phyloP scores from a whole-genome alignment of 1,284 basidiomycete species.

The Ceratobasidium sp. region DNA sequence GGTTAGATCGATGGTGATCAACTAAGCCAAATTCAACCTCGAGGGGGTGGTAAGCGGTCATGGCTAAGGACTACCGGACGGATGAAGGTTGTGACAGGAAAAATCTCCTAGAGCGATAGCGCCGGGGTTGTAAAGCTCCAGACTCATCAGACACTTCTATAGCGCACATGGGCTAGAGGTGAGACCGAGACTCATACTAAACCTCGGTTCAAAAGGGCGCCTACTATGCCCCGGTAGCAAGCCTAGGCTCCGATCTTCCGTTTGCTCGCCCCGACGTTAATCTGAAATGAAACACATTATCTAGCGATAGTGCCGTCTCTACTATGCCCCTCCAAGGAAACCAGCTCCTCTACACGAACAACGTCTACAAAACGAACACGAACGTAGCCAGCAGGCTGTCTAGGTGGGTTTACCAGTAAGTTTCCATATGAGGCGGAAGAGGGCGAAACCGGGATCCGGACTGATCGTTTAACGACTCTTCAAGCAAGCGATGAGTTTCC shows the following conservation, averaged over 20 bases:
- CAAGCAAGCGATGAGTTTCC: constrained; percentile 5
- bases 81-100: no score
- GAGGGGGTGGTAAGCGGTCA: constrained; percentile 7
- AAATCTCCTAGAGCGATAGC: background rate
- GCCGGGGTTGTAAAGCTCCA: background rate
- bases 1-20: background rate
- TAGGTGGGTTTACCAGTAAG: background rate
- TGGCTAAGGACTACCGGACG: background rate
- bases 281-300: background rate
- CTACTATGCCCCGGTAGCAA: background rate
- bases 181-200: background rate
- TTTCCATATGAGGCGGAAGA: background rate
- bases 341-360: background rate
- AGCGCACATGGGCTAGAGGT: background rate
- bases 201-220: background rate
- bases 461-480: background rate
- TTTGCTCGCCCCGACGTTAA: background rate
- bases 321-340: background rate
- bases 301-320: background rate
- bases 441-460: background rate
- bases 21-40: constrained; percentile 2
- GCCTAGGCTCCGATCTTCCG: background rate
- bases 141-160: background rate
- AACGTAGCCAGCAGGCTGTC: background rate
- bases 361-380: background rate